A percentile compares a stretch with the other conserved stretches of the same genome.
phyloP scores from a whole-genome alignment of 768 basidiomycete species.

The Goffeauzyma gilvescens region DNA sequence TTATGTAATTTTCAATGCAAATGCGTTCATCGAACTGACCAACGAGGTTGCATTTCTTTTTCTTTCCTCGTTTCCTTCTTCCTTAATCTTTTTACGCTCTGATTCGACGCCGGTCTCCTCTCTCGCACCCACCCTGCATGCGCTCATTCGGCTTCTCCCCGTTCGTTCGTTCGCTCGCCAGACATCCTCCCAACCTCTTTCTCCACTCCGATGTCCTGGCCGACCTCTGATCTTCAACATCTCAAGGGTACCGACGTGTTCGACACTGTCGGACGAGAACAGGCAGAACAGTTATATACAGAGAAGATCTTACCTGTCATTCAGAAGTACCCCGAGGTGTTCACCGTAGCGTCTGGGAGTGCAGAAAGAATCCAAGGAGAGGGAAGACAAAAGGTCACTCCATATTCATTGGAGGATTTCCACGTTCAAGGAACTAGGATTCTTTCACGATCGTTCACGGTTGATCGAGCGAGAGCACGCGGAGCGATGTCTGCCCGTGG shows the following conservation, averaged over 20 bases:
- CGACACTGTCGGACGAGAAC: constrained; percentile 73
- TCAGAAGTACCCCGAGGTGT: constrained; percentile 51
- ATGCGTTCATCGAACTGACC: too few relatives aligned
- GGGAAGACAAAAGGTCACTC: constrained; percentile 11
- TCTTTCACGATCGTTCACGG: constrained; percentile 75
- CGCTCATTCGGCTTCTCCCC: too few relatives aligned
- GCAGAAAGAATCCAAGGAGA: too few relatives aligned
- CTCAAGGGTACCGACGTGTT: constrained; percentile 70
- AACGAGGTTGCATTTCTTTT: too few relatives aligned
- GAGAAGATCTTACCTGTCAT: constrained; percentile 43
- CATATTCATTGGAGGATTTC: constrained; percentile 54
- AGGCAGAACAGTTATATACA: constrained; percentile 56
- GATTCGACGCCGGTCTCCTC: too few relatives aligned
- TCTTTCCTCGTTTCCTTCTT: too few relatives aligned
- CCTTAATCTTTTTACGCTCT: too few relatives aligned
- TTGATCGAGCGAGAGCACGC: constrained; percentile 25
- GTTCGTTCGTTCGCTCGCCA: too few relatives aligned
- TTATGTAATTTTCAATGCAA: too few relatives aligned
- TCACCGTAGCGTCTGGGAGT: too few relatives aligned
- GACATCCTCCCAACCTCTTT: constrained; percentile 57
- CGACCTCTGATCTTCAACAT: constrained; percentile 47
- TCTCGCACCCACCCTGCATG: too few relatives aligned
- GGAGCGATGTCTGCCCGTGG: neutral
- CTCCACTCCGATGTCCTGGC: constrained; percentile 92
- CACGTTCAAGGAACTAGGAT: constrained; percentile 84